Evolutionary conservation across 2,329 filamentous ascomycete species (phyloP).

Genomic region (Endothia cerciana): DNA sequence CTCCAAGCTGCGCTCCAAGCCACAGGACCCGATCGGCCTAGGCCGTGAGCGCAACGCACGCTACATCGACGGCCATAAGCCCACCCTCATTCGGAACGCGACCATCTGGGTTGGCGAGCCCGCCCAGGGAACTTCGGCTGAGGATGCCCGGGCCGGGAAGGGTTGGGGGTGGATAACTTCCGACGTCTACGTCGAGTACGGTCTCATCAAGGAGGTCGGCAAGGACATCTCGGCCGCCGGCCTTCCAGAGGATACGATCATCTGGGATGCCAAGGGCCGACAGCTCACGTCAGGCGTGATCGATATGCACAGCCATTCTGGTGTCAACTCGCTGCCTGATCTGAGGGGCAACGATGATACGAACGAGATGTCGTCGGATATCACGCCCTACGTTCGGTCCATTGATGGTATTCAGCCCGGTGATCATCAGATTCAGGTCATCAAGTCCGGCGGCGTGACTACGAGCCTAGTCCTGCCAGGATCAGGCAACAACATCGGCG

Average conservation of each 20-base stretch:
- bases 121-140: conserved; percentile 50
- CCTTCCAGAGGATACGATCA: conserved; percentile 51
- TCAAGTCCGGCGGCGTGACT: conserved; percentile 75
- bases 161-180: conserved; percentile 63
- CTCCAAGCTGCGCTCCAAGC: conserved; percentile 56
- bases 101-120: conserved; percentile 70
- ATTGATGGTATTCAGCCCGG: conserved; percentile 67
- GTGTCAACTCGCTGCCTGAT: conserved; percentile 60
- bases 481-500: conserved; percentile 74
- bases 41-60: conserved; percentile 64
- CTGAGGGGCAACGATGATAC: conserved; percentile 59
- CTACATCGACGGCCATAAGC: conserved; percentile 60
- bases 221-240: conserved; percentile 45
- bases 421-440: conserved; percentile 68
- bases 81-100: conserved; percentile 68
- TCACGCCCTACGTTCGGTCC: conserved; percentile 70
- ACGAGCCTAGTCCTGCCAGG: conserved; percentile 69
- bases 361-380: conserved; percentile 67
- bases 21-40: conserved; percentile 57
- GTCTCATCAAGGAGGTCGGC: conserved; percentile 61
- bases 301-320: conserved; percentile 73
- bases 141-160: conserved; percentile 60
- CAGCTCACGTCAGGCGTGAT: conserved; percentile 69
- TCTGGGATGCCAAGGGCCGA: conserved; percentile 63
- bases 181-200: conserved; percentile 65